phyloP scores from a whole-genome alignment of 805 yeast genomes.

The Naumovozyma dairenensis region DNA sequence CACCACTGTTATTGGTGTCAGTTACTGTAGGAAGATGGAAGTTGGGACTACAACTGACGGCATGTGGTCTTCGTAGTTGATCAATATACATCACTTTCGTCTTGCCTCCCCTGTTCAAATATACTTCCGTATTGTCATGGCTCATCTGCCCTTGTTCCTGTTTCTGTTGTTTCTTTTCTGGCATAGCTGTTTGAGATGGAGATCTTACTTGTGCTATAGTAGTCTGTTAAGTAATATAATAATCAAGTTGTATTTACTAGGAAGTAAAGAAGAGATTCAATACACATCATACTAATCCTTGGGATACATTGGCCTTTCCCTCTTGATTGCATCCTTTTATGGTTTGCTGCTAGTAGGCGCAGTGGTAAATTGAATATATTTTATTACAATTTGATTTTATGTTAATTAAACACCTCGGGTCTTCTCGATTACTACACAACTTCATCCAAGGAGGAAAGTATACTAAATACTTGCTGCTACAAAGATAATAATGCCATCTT shows the following conservation, averaged over 20 bases:
- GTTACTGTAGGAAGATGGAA: neutral
- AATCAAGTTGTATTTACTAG: too few relatives aligned
- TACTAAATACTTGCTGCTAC: too few relatives aligned
- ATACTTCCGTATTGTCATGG: conserved; percentile 7
- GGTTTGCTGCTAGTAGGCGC: neutral
- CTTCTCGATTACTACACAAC: too few relatives aligned
- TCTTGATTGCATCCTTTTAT: too few relatives aligned
- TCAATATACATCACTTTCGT: conserved; percentile 15
- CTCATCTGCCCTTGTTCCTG: neutral
- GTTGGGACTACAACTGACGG: conserved; percentile 8
- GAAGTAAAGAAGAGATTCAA: too few relatives aligned
- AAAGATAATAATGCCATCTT: conserved; percentile 2
- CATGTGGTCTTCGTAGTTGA: conserved; percentile 19
- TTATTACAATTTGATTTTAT: too few relatives aligned
- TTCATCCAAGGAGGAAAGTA: too few relatives aligned
- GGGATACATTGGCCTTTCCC: neutral
- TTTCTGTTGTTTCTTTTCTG: neutral
- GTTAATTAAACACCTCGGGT: too few relatives aligned
- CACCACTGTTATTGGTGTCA: conserved; percentile 9
- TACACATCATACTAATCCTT: conserved; percentile 1
- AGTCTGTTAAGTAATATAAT: neutral
- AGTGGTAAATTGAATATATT: neutral
- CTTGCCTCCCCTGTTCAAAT: conserved; percentile 16
- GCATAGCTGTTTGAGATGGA: neutral
- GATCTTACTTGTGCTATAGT: neutral